Evolutionary conservation across 306 rosid species (phyloP).

Genomic region (Ceratonia siliqua): DNA sequence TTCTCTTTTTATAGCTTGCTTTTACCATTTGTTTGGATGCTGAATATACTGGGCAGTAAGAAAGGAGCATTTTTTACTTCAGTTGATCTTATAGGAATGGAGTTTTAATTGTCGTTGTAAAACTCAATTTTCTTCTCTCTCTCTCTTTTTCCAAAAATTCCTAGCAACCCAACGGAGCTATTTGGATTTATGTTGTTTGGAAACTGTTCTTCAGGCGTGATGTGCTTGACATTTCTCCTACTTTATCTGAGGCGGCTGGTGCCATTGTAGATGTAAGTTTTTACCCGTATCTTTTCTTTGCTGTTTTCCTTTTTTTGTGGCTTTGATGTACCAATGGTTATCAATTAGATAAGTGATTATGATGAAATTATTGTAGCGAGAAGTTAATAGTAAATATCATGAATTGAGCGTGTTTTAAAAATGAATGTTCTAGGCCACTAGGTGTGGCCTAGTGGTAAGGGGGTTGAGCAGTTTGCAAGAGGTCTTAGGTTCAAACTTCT

Average conservation of each 20-base stretch:
- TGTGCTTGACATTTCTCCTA: constrained; percentile 88
- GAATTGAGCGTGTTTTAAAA: constrained; percentile 17
- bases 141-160: too few relatives aligned
- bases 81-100: not conserved
- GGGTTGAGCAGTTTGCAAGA: too few relatives aligned
- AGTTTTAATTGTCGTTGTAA: constrained; percentile 9
- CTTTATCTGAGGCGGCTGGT: constrained; percentile 90
- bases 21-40: constrained; percentile 3
- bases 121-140: not conserved
- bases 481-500: too few relatives aligned
- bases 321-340: constrained; percentile 14
- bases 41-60: not conserved
- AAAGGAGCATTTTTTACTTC: constrained; percentile 6
- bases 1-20: constrained; percentile 1
- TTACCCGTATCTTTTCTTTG: not conserved
- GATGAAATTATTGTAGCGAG: constrained; percentile 12
- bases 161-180: not conserved
- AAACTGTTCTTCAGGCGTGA: constrained; percentile 61
- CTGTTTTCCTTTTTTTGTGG: not conserved
- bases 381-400: not conserved
- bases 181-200: not conserved
- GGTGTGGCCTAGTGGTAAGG: too few relatives aligned
- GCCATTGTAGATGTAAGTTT: constrained; percentile 87
- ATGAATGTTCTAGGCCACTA: too few relatives aligned
- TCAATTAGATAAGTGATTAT: not conserved